Conservation (phyloP, 805 yeast genomes). For the Yarrowia divulgata region DNA sequence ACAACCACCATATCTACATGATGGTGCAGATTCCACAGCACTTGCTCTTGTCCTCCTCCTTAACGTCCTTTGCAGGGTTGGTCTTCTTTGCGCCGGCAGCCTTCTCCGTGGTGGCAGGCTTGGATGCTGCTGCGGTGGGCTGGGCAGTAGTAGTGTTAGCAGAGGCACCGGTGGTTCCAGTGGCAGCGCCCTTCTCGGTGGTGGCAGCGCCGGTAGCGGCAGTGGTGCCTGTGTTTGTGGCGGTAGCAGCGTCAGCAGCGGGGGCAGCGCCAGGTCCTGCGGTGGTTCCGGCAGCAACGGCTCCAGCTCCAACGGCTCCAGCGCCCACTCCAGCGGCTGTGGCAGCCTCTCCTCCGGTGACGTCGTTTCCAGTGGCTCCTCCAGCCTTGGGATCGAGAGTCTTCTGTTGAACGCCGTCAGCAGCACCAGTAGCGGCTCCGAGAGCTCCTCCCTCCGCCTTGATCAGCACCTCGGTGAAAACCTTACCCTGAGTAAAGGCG, state of each 20-base stretch:
- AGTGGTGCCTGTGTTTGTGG: constrained; percentile 5
- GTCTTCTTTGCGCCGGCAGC: constrained; percentile 4
- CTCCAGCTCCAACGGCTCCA: constrained; percentile 14
- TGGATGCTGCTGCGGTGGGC: neutral
- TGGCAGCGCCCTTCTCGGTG: neutral
- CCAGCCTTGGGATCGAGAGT: constrained; percentile 40
- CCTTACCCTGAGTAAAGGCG: constrained; percentile 71
- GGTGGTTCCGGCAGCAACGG: neutral
- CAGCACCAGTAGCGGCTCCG: constrained; percentile 23
- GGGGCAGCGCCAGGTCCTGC: neutral
- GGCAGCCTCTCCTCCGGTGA: constrained; percentile 1
- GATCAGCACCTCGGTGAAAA: constrained; percentile 59
- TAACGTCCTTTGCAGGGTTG: constrained; percentile 40
- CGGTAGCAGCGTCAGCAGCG: neutral
- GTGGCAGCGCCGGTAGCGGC: neutral
- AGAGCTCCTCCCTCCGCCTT: constrained; percentile 38
- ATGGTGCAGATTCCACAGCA: constrained; percentile 42
- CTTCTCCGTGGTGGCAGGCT: constrained; percentile 3
- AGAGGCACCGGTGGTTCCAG: neutral
- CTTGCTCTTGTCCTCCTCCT: constrained; percentile 39
- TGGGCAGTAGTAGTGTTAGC: neutral
- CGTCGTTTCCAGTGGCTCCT: neutral
- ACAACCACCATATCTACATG: neutral
- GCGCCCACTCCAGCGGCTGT: neutral
- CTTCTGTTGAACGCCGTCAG: constrained; percentile 24